Evolutionary conservation across 306 rosid species (phyloP), one percentile per base, ranked within the genome.

Genomic region (Dalbergia cochinchinensis): DNA sequence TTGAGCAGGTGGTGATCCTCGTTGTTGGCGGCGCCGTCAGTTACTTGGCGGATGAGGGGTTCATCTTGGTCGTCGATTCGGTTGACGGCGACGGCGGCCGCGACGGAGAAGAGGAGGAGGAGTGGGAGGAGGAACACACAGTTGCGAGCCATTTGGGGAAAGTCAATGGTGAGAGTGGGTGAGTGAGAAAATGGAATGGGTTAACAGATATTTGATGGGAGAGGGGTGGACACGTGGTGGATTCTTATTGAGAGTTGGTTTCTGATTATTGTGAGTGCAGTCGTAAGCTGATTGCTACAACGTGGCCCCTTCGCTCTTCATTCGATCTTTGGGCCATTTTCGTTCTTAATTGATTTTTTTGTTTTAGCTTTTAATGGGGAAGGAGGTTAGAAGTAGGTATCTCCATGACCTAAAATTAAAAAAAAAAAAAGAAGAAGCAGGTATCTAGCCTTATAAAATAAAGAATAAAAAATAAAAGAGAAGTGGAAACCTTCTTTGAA

Each of bases 21-120:
- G 3, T 45, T 71, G 8, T 45, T 66, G 10, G 37, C 90, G 19
- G 79, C 89, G 8, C 33, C 74, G 5, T 73, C 95, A 11, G 90
- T 54, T 5, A 96, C 98, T 71, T 93, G 92, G 4, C 86, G 89
- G 84, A 96, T 96, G 45, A 96, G 66, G 26, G 71, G 55, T 44
- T 90, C 95, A 5, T 82, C 92, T 11, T 34, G 18, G 6, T 6
- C 71, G 13, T 4, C 81, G 65, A 61, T 22, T 19, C 34, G 66
- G 33, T 50, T 59, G 60, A 80, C 53, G 58, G n/a, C 13, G 0
- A 18, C 76, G 79, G 79, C 67, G 82, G 83, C 78, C 51, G 86
- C 78, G 63, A 90, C 76, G 54, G 77, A 35, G 39, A 87, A 78
- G 77, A 87, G 69, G 33, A 91, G 47, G 18, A 81, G 54, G 0